Evolutionary conservation across 139 green algal genomes (phyloP).

Genomic region (Pleodorina starrii): DNA sequence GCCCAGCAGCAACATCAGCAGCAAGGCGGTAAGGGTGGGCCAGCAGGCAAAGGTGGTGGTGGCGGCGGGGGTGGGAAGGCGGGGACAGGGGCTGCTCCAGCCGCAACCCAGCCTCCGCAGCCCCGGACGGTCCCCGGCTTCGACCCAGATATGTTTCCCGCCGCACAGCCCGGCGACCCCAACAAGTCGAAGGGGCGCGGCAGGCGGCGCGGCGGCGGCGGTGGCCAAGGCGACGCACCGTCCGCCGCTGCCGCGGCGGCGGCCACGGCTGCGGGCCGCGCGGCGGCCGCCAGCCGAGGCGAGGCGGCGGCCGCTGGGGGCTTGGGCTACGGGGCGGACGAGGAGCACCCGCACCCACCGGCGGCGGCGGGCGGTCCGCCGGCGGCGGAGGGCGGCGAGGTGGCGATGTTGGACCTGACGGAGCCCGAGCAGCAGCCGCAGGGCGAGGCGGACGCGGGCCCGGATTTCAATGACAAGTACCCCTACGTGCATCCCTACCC

Average conservation of each 20-base stretch:
- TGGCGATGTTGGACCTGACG: background rate
- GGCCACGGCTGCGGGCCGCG: background rate
- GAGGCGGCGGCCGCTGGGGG: background rate
- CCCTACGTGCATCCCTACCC: constrained; percentile 10
- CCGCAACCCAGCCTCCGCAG: background rate
- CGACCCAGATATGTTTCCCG: background rate
- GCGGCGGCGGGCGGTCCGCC: background rate
- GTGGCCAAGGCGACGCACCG: background rate
- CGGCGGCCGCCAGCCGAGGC: background rate
- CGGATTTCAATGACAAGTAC: background rate
- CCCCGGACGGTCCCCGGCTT: constrained; percentile 4
- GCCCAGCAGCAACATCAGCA: background rate
- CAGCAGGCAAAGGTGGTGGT: background rate
- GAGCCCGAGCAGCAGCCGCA: background rate
- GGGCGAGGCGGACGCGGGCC: background rate
- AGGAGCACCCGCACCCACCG: background rate
- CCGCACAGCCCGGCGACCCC: background rate
- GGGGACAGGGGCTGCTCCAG: background rate
- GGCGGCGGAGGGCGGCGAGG: background rate
- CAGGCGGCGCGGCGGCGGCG: background rate
- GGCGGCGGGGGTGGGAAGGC: background rate
- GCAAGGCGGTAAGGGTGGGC: background rate
- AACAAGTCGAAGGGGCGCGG: background rate
- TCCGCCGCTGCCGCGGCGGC: background rate
- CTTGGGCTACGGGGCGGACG: background rate